Conservation (phyloP, 1,139 yeast genomes). For the Pichia sp. region DNA sequence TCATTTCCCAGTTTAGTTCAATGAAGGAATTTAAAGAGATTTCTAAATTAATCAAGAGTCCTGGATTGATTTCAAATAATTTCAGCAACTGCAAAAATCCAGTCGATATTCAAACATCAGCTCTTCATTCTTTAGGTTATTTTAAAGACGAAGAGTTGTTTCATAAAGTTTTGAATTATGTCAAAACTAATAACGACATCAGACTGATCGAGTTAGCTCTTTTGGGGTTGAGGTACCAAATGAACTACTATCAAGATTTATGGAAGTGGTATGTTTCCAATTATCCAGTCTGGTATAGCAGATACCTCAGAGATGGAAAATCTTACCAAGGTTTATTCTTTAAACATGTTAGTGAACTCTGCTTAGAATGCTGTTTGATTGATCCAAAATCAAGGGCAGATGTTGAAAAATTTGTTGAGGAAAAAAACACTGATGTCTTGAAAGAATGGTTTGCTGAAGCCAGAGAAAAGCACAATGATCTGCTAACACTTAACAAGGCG, state of each 20-base stretch:
- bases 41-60: constrained; percentile 41
- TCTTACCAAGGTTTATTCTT: constrained; percentile 18
- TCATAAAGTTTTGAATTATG: constrained; percentile 45
- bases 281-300: constrained; percentile 42
- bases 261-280: constrained; percentile 51
- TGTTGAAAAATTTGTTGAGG: constrained; percentile 14
- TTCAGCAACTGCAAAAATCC: constrained; percentile 20
- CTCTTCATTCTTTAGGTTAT: constrained; percentile 47
- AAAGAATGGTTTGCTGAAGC: constrained; percentile 16
- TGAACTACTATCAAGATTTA: constrained; percentile 22
- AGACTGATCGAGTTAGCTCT: constrained; percentile 46
- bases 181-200: constrained; percentile 46
- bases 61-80: constrained; percentile 30
- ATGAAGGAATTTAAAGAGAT: constrained; percentile 51
- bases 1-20: constrained; percentile 23
- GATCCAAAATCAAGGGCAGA: constrained; percentile 14
- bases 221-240: constrained; percentile 38
- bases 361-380: constrained; percentile 21
- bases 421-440: constrained; percentile 7
- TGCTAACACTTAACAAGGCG: constrained; percentile 16
- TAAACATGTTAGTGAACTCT: constrained; percentile 16
- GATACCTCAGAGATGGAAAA: constrained; percentile 25
- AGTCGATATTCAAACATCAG: constrained; percentile 38
- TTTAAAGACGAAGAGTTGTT: constrained; percentile 37
- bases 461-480: constrained; percentile 12